phyloP scores from a whole-genome alignment of 1,139 yeast genomes.

The Suhomyces chickasaworum region DNA sequence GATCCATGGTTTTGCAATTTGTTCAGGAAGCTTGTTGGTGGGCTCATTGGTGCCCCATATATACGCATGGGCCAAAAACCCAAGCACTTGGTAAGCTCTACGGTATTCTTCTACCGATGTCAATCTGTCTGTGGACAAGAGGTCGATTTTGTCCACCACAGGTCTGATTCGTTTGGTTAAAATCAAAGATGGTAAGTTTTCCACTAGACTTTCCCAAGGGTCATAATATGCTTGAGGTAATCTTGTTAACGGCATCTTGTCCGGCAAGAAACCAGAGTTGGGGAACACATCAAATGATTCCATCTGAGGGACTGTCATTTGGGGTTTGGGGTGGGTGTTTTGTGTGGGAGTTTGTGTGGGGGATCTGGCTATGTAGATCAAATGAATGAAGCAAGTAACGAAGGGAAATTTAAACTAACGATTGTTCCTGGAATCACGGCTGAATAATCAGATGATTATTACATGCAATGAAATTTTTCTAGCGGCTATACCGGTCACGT shows the following conservation, averaged over 20 bases:
- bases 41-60: conserved; percentile 82
- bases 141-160: conserved; percentile 61
- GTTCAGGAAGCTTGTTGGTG: conserved; percentile 63
- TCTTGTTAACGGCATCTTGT: conserved; percentile 57
- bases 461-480: neutral
- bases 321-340: neutral
- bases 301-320: conserved; percentile 26
- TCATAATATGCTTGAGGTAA: conserved; percentile 64
- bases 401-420: neutral
- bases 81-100: conserved; percentile 77
- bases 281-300: conserved; percentile 72
- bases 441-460: neutral
- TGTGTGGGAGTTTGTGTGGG: neutral
- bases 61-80: conserved; percentile 84
- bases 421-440: neutral
- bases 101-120: conserved; percentile 53
- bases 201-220: conserved; percentile 77
- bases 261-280: conserved; percentile 77
- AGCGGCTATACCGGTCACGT: neutral
- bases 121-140: conserved; percentile 50
- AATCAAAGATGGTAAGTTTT: conserved; percentile 70
- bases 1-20: conserved; percentile 71
- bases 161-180: conserved; percentile 62
- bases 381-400: neutral
- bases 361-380: neutral